phyloP scores from a whole-genome alignment of 2,329 filamentous ascomycete species.

The Alternaria burnsii region DNA sequence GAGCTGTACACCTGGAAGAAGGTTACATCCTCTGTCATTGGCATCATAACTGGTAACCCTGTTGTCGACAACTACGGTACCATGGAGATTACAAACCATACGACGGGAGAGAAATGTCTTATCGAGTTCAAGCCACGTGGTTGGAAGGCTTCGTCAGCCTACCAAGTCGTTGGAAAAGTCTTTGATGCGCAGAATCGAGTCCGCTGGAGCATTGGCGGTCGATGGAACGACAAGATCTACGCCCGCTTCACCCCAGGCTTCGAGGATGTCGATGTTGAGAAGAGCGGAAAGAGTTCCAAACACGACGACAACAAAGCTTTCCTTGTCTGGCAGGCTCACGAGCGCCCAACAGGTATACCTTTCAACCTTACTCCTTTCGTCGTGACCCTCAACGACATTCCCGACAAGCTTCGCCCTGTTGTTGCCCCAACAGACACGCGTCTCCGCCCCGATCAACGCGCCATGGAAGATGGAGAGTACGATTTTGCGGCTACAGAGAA shows the following conservation, averaged over 20 bases:
- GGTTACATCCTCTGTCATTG: constrained; percentile 95
- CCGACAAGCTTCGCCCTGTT: constrained; percentile 78
- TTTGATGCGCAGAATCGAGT: constrained; percentile 81
- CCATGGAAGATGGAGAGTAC: constrained; percentile 99
- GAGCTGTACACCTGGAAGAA: constrained; percentile 99
- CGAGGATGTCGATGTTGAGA: constrained; percentile 71
- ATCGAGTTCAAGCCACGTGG: constrained; percentile 95
- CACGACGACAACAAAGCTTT: constrained; percentile 78
- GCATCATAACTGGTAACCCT: constrained; percentile 96
- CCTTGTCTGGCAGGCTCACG: constrained; percentile 90
- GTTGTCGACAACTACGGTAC: constrained; percentile 97
- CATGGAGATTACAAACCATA: constrained; percentile 98
- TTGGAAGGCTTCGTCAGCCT: constrained; percentile 94
- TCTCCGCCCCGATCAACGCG: constrained; percentile 91
- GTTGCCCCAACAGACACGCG: constrained; percentile 93
- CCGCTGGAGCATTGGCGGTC: constrained; percentile 87
- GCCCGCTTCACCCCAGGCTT: constrained; percentile 91
- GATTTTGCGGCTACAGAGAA: constrained; percentile 93
- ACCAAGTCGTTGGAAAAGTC: constrained; percentile 86
- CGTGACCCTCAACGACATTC: constrained; percentile 89
- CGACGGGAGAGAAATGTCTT: constrained; percentile 86
- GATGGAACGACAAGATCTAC: constrained; percentile 98
- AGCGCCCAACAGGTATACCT: constrained; percentile 81
- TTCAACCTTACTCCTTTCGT: constrained; percentile 98
- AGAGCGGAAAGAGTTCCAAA: constrained; percentile 54